Percentiles rank a stretch among this genome's conserved stretches.
Evolutionary conservation across 306 rosid species (phyloP).

Genomic region (Bauhinia variegata): DNA sequence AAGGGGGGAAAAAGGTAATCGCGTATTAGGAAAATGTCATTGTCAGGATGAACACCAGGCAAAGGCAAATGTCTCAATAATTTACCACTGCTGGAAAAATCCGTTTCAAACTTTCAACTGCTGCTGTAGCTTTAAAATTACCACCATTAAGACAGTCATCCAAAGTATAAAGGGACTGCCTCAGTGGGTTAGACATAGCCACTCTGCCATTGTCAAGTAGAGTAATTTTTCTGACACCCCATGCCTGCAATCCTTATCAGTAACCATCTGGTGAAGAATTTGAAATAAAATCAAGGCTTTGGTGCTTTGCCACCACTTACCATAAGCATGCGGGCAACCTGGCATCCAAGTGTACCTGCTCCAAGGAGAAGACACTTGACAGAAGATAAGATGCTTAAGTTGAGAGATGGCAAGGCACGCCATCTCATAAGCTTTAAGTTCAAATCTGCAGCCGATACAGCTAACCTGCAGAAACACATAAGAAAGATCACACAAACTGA

Average conservation of each 20-base stretch:
- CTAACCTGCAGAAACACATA: slow-evolving; percentile 65
- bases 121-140: slow-evolving; percentile 79
- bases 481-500: too few relatives aligned
- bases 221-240: slow-evolving; percentile 93
- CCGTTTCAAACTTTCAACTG: slow-evolving; percentile 76
- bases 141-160: slow-evolving; percentile 96
- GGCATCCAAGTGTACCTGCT: slow-evolving; percentile 99
- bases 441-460: slow-evolving; percentile 96
- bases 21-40: slow-evolving; percentile 25
- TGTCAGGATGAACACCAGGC: slow-evolving; percentile 9
- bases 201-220: slow-evolving; percentile 89
- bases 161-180: slow-evolving; percentile 94
- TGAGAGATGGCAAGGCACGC: slow-evolving; percentile 92
- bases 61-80: slow-evolving; percentile 26
- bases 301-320: slow-evolving; percentile 53
- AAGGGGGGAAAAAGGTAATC: slow-evolving; percentile 3
- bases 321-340: slow-evolving; percentile 98
- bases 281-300: slow-evolving; percentile 17
- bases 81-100: slow-evolving; percentile 96
- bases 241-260: slow-evolving; percentile 64
- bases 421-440: slow-evolving; percentile 97
- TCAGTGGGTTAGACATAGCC: slow-evolving; percentile 96
- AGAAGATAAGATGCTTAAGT: slow-evolving; percentile 71
- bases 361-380: slow-evolving; percentile 95
- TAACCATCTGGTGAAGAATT: slow-evolving; percentile 25